Percentiles rank a stretch among this genome's conserved stretches.
phyloP scores from a whole-genome alignment of 139 green algal genomes.

The Raphidocelis subcapitata region DNA sequence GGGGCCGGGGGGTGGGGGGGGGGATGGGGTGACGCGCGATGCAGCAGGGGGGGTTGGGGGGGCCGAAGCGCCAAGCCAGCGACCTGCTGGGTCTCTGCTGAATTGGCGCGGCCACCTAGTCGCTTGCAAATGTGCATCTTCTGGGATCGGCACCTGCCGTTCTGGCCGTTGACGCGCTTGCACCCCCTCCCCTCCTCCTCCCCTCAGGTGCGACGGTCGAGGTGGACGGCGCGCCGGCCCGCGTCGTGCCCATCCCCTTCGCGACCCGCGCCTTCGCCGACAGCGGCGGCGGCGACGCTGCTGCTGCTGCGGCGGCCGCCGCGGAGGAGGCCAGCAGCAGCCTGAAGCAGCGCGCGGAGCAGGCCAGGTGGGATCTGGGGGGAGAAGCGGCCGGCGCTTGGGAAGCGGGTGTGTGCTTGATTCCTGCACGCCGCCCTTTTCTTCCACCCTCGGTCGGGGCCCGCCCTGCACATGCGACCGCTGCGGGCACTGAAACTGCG shows the following conservation, averaged over 20 bases:
- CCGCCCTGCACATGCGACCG: too few species aligned
- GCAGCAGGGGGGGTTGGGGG: background rate
- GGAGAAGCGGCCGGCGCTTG: too few species aligned
- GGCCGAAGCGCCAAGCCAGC: too few species aligned
- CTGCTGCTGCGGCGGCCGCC: conserved; percentile 5
- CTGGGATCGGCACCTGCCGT: too few species aligned
- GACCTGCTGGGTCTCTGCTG: too few species aligned
- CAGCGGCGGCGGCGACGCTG: background rate
- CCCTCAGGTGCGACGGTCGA: conserved; percentile 28
- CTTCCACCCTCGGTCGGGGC: too few species aligned
- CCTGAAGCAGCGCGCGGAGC: conserved; percentile 13
- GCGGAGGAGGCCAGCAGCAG: conserved; percentile 1
- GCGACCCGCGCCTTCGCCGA: conserved; percentile 25
- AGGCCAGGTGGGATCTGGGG: conserved; percentile 9
- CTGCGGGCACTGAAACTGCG: too few species aligned
- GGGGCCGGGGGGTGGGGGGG: too few species aligned
- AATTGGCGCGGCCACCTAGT: background rate
- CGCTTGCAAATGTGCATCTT: too few species aligned
- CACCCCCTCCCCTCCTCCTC: conserved; percentile 5
- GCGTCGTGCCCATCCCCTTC: conserved; percentile 32
- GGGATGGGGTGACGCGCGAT: background rate
- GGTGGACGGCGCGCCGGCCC: conserved; percentile 25
- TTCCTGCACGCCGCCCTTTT: too few species aligned
- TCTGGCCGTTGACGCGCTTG: background rate
- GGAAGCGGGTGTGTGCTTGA: too few species aligned